Base-by-base conservation (phyloP, 2,329 filamentous ascomycete species). In the Pleomassaria siparia region DNA sequence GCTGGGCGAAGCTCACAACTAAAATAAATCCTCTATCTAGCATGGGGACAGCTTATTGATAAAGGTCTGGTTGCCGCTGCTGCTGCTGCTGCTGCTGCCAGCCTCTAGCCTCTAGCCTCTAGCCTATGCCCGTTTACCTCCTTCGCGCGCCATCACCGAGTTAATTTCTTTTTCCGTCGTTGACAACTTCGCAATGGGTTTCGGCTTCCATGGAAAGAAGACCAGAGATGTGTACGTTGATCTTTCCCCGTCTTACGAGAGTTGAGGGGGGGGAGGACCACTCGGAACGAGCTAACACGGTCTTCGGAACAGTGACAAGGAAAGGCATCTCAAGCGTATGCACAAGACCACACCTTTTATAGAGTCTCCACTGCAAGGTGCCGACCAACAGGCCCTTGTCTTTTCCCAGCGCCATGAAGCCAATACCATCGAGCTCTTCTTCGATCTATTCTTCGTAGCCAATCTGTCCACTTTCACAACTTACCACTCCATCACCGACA, bases 381-480 rank as follows among this genome's bases (percentile, higher is more conserved):
- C 69, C 47, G 66, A 71, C 42, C 58, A 65, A 36, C 58, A 69
- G 32, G 47, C 59, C 2, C 62, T 69, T 30, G 65, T 71, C 40
- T 71, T 72, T 44, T 64, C 62, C 20, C 69, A 72, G 51, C 58
- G 69, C 9, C 66, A 71, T 47, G 69, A 72, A 54, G 69, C 69
- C n/a, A 70, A 67, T 44, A 65, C 66, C 21, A 55, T 69, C 15
- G 69, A 72, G 43, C 57, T 72, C 7, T 72, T 71, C 52, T 72
- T 70, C 47, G 62, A 66, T 45, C 42, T 66, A 9, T 63, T 65
- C 59, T 64, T 64, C 46, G 61, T 63, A 5, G 69, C 69, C 36
- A 72, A 72, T 44, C 55, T 72, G 16, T 67, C 69, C 25, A 72
- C 68, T 0, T 72, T 72, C 30, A 72, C 69, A 1, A 64, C 68